Conservation (phyloP, 306 rosid species). For the Ormosia semicastrata region DNA sequence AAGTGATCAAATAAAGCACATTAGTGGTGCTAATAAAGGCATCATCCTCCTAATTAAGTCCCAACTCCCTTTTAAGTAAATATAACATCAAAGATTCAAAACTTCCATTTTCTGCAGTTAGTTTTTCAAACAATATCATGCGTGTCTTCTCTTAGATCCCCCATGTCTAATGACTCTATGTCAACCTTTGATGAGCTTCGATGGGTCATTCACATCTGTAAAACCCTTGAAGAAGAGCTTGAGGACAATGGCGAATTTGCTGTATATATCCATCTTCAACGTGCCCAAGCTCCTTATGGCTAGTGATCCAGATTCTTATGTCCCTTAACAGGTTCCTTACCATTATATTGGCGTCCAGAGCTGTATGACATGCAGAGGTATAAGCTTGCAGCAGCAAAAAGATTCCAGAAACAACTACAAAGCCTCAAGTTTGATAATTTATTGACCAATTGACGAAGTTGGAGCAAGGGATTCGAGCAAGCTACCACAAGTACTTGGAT, state of each 20-base stretch:
- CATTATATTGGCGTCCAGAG: constrained; percentile 70
- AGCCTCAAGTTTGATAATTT: constrained; percentile 37
- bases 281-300: constrained; percentile 53
- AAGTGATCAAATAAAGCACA: not conserved
- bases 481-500: constrained; percentile 74
- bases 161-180: constrained; percentile 31
- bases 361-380: constrained; percentile 76
- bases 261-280: constrained; percentile 65
- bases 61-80: not conserved
- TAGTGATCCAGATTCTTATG: constrained; percentile 59
- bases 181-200: constrained; percentile 50
- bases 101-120: not conserved
- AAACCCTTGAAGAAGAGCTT: constrained; percentile 56
- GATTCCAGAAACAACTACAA: constrained; percentile 49
- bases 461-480: constrained; percentile 52
- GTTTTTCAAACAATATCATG: not conserved
- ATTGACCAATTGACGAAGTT: constrained; percentile 50
- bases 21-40: not conserved
- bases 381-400: constrained; percentile 66
- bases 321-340: constrained; percentile 79
- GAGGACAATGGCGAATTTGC: constrained; percentile 52
- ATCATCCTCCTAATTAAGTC: constrained; percentile 11
- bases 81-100: not conserved
- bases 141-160: constrained; percentile 37
- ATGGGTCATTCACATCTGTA: constrained; percentile 67